Base-by-base conservation (phyloP, 2,329 filamentous ascomycete species). In the Neospermospora avenae region DNA sequence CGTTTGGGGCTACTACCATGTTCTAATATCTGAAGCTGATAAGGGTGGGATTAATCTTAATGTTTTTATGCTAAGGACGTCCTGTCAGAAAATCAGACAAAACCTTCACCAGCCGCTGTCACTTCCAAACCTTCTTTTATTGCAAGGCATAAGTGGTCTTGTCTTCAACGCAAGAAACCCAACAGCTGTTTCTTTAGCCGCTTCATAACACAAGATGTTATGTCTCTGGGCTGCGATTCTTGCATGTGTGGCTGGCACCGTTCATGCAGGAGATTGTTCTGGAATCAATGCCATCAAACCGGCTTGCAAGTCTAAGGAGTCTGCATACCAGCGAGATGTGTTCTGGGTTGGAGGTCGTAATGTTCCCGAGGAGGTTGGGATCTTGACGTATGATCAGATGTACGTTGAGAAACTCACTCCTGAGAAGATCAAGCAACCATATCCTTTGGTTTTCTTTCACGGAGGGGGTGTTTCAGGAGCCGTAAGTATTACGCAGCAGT, bases 371-470 rank as follows among this genome's bases (percentile, higher is more conserved):
- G 59, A 55, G 7, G 62, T 64, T 51, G 62, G 56, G 11, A 42
- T 58, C 22, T 42, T 62, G 37, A 63, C 59, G n/a, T 64, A 61
- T 35, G 61, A 75, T 62, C 80, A 82, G 39, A 42, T 42, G 39
- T 42, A 42, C n/a, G 39, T 42, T 16, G 39, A 42, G n/a, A 42
- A 42, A 20, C 10, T 42, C 1, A 20, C 6, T 18, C 39, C 39
- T 5, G 18, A 8, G 3, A n/a, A n/a, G n/a, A 8, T 18, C 7
- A 18, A 8, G 5, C 39, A 42, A 18, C 39, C 39, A 20, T 42
- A 42, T n/a, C 39, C 39, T 7, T 8, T 42, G 3, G 39, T 42
- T 6, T 20, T 42, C 18, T 18, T 42, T 10, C 39, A 42, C 39
- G 39, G 39, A 2, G n/a, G 18, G 11, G 39, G n/a, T 42, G n/a